phyloP scores from a whole-genome alignment of 225 moss, liverwort and hornwort genomes.

The Pseudoscleropodium purum region DNA sequence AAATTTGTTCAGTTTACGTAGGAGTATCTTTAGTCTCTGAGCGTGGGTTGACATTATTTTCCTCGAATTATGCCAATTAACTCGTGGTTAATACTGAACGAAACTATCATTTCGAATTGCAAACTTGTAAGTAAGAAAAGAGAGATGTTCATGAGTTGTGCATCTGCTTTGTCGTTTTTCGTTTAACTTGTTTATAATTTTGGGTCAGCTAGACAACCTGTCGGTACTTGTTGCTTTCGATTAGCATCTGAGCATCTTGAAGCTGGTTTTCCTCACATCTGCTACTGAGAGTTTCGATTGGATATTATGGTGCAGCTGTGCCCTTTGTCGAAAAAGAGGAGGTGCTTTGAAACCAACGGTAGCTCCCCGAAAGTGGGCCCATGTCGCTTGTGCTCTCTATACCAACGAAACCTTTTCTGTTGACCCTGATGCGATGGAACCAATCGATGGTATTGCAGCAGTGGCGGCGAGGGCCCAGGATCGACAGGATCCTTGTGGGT shows the following conservation, averaged over 20 bases:
- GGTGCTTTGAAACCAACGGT: slow-evolving; percentile 66
- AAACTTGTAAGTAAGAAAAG: background rate
- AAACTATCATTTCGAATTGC: background rate
- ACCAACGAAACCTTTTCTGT: slow-evolving; percentile 65
- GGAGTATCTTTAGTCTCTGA: background rate
- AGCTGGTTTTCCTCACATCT: background rate
- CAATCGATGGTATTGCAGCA: slow-evolving; percentile 50
- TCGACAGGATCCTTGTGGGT: slow-evolving; percentile 45
- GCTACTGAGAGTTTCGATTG: background rate
- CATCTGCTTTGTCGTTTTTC: background rate
- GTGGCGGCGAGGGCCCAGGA: slow-evolving; percentile 47
- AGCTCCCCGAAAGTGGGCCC: slow-evolving; percentile 55
- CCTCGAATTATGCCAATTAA: background rate
- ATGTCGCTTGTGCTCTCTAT: slow-evolving; percentile 67
- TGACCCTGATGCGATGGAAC: slow-evolving; percentile 70
- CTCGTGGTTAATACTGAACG: background rate
- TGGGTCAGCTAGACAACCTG: background rate
- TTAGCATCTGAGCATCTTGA: background rate
- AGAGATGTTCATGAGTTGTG: background rate
- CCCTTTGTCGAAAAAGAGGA: slow-evolving; percentile 50
- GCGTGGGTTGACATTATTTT: background rate
- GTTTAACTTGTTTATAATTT: background rate
- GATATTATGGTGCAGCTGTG: slow-evolving; percentile 46
- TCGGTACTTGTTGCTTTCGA: background rate
- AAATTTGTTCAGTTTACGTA: background rate